A percentile compares a stretch with the other conserved stretches of the same genome.
These are phyloP conservation scores for Rhytidhysteron rufulum DNA, from an alignment of 2,329 filamentous ascomycete species.

Conservation along the genomic window DNA sequence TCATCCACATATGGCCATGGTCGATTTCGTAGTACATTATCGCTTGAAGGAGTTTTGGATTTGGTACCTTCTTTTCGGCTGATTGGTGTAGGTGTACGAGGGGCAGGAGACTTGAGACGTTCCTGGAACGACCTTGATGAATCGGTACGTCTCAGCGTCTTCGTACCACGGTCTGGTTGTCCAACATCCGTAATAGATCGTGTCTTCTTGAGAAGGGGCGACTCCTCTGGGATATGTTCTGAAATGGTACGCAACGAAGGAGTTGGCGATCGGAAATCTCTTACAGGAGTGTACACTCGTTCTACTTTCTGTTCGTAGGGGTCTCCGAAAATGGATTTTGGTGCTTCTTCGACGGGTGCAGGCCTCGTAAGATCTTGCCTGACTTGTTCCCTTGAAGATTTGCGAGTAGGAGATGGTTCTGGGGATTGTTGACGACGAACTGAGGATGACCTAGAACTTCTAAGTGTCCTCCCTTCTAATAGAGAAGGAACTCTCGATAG, in stretches of 20 bases:
- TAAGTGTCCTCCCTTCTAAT: no score
- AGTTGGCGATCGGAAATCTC: constrained; percentile 25
- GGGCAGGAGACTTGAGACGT: constrained; percentile 26
- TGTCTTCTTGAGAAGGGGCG: constrained; percentile 38
- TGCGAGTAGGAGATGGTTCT: no score
- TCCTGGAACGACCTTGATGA: constrained; percentile 33
- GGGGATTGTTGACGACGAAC: no score
- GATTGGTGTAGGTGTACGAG: constrained; percentile 18
- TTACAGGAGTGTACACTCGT: constrained; percentile 20
- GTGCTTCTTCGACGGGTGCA: constrained; percentile 19
- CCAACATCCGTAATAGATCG: constrained; percentile 41
- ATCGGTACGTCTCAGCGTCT: constrained; percentile 32
- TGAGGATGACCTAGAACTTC: no score
- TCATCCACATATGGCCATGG: constrained; percentile 44
- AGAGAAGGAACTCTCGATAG: no score
- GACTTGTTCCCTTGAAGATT: no score
- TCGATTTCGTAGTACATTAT: constrained; percentile 34
- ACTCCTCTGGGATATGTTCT: constrained; percentile 46
- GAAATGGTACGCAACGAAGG: constrained; percentile 48
- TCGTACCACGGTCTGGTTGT: constrained; percentile 39
- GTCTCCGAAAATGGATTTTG: constrained; percentile 32
- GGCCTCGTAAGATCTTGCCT: no score
- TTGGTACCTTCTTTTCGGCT: neutral
- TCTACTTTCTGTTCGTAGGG: constrained; percentile 22
- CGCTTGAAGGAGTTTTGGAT: constrained; percentile 16